Evolutionary conservation across 2,329 filamentous ascomycete species (phyloP), one percentile per base, ranked within the genome.

Genomic region (Fusarium agapanthi): DNA sequence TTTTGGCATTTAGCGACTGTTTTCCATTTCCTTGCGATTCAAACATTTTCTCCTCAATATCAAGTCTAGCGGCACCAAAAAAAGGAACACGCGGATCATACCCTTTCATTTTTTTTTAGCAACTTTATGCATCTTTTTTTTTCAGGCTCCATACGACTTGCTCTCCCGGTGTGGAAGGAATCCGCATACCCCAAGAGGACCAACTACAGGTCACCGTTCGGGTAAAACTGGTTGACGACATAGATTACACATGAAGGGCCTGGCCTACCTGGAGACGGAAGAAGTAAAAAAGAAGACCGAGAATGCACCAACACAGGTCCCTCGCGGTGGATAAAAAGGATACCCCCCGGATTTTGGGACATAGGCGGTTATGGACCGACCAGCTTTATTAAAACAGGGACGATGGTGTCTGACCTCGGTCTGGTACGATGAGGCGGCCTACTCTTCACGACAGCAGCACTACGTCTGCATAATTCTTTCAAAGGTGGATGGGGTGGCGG

Each of bases 1-100:
- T 80, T 82, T 82, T 81, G 81, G 84, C 83, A 85, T 85, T 83
- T 84, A 85, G 84, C 83, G 83, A 83, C 74, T 81, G 77, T 67
- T 78, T 79, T 72, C 70, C 71, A 75, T 81, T 79, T 74, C 73
- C 74, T 76, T 80, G 69, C 71, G 72, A 76, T 77, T 77, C 72
- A 77, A 75, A 74, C 79, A 78, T 73, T 75, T 76, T 71, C 67
- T 75, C 76, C 79, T 76, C 79, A 80, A 77, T 77, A 79, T 76
- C 78, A 82, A 80, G 78, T 82, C 79, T 79, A 79, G 76, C 76
- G 80, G 81, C 81, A 83, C 77, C 78, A 76, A 76, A 82, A 82
- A 81, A 82, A 83, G 81, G 74, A 74, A 79, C 74, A 79, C 74
- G 76, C 76, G 76, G 78, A 81, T 81, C 81, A 82, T 82, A 82